Base-by-base conservation (phyloP, 768 basidiomycete species). In the Naganishia kalamii region DNA sequence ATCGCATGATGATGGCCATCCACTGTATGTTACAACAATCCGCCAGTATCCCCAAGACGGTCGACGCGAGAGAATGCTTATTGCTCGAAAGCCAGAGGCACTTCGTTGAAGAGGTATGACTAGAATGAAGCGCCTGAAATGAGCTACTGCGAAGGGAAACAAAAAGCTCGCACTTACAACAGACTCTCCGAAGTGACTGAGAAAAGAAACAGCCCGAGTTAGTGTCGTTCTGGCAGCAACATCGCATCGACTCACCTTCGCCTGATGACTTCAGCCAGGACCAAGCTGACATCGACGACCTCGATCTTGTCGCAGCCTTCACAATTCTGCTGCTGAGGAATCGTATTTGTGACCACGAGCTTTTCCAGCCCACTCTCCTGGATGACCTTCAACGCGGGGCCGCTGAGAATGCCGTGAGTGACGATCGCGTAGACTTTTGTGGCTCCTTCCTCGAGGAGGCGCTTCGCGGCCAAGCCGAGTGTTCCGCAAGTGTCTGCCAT, bases 401-500 rank as follows among this genome's bases (percentile, higher is more conserved):
- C 67, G 52, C 66, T 71, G 69, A 69, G 68, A 48, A 77, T 76
- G 12, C 94, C 92, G 81, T 99, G 96, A 48, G 92, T 93, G 62
- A 96, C 87, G 41, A 98, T 78, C 1, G 89, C 92, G 75, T 92
- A 86, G 4, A 94, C 86, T 21, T 86, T 83, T 73, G 84, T 88
- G 5, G 92, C 94, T 23, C 96, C 96, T 66, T 88, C 88, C 72
- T 96, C 92, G 52, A 87, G 81, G 49, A 99, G 82, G n/a, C 90
- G 89, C 48, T 85, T 84, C 7, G 86, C 86, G 12, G 96, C 96
- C 15, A 94, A 80, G 15, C 85, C 82, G 30, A 98, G 82, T n/a
- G 96, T 98, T 40, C 82, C 84, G 13, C 93, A 94, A 5, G 90
- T 91, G 76, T 99, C 96, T 73, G 96, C 88, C 94, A 99, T 98